phyloP scores from a whole-genome alignment of 192 early-diverging fungal genomes.

The Paraglomus occultum region DNA sequence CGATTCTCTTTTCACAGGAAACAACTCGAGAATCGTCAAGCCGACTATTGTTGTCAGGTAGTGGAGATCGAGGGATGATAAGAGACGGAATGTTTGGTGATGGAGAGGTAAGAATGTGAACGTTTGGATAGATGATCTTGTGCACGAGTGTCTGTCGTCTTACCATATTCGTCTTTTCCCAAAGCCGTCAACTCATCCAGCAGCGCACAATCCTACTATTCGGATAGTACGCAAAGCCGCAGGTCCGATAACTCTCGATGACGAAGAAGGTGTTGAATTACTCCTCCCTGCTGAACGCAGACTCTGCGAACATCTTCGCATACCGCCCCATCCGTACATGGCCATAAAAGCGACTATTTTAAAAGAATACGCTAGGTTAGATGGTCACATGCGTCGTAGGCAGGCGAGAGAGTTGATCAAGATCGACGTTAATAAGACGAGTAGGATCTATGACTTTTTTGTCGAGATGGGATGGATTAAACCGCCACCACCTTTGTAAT shows the following conservation, averaged over 20 bases:
- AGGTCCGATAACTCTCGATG: conserved; percentile 72
- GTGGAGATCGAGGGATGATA: too few species aligned
- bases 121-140: too few species aligned
- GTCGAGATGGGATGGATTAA: conserved; percentile 92
- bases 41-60: too few species aligned
- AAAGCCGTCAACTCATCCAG: too few species aligned
- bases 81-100: too few species aligned
- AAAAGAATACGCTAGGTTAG: conserved; percentile 71
- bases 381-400: conserved; percentile 67
- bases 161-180: too few species aligned
- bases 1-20: too few species aligned
- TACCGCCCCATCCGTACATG: conserved; percentile 87
- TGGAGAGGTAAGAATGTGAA: too few species aligned
- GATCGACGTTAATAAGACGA: conserved; percentile 91
- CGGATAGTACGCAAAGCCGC: conserved; percentile 40
- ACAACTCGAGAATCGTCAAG: too few species aligned
- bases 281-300: conserved; percentile 75
- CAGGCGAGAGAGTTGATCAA: conserved; percentile 84
- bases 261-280: conserved; percentile 85
- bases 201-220: too few species aligned
- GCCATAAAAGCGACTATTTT: conserved; percentile 91
- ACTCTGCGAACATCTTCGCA: conserved; percentile 78
- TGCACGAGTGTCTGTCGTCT: too few species aligned
- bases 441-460: conserved; percentile 90
- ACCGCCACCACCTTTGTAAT: conserved; percentile 11